Evolutionary conservation across 208 protist species (phyloP).

Genomic region (Trypanosoma cruzi): DNA sequence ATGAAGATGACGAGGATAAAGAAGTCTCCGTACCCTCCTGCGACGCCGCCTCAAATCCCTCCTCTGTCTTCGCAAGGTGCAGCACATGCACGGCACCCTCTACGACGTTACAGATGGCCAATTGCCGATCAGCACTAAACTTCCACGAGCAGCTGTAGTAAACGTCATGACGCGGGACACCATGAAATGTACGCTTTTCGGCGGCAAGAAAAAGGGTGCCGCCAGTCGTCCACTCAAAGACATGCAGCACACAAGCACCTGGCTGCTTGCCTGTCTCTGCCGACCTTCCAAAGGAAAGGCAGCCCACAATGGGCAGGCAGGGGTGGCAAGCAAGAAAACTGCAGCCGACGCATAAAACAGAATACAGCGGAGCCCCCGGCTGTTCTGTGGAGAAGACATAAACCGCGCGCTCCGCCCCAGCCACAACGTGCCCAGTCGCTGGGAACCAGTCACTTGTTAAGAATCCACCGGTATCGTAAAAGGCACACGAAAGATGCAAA

Average conservation of each 20-base stretch:
- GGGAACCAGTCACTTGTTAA: conserved; percentile 78
- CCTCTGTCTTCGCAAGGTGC: conserved; percentile 31
- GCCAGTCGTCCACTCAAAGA: conserved; percentile 27
- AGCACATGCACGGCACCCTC: conserved; percentile 65
- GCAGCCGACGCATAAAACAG: conserved; percentile 32
- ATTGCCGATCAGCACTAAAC: conserved; percentile 69
- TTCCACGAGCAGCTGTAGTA: conserved; percentile 68
- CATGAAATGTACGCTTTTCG: conserved; percentile 30
- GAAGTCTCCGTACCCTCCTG: neutral
- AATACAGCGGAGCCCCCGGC: conserved; percentile 43
- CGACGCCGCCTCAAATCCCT: neutral
- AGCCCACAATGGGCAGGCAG: conserved; percentile 63
- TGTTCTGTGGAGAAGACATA: conserved; percentile 61
- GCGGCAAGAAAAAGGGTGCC: conserved; percentile 3
- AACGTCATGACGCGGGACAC: conserved; percentile 25
- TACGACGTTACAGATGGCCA: conserved; percentile 63
- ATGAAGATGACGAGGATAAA: neutral
- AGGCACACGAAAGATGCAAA: conserved; percentile 30
- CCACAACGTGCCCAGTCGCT: conserved; percentile 54
- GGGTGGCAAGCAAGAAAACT: conserved; percentile 64
- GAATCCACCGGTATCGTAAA: conserved; percentile 56
- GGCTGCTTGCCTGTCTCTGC: neutral
- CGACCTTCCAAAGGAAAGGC: conserved; percentile 40
- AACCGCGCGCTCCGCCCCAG: conserved; percentile 47
- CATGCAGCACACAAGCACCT: conserved; percentile 30